These are phyloP conservation scores for Camellia oleifera DNA, from an alignment of 179 eudicot species.

Conservation along the genomic window DNA sequence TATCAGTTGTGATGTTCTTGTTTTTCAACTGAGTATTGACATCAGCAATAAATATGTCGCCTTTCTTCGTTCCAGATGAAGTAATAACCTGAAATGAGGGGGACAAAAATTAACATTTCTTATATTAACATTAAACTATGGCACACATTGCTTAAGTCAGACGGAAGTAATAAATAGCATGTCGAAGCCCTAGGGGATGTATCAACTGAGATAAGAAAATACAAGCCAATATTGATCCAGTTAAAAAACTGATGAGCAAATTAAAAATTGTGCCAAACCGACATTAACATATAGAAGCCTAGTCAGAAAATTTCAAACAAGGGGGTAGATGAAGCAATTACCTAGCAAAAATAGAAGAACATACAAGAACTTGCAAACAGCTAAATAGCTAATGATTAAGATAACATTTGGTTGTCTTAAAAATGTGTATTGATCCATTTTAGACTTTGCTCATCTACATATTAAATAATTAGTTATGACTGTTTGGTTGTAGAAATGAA, in stretches of 20 bases:
- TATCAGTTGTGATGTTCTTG: constrained; percentile 63
- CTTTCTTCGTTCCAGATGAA: constrained; percentile 62
- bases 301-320: too few relatives aligned
- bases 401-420: neutral
- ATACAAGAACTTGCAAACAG: neutral
- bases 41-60: constrained; percentile 59
- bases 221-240: neutral
- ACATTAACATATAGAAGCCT: neutral
- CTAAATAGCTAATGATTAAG: neutral
- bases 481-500: too few relatives aligned
- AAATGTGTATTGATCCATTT: neutral
- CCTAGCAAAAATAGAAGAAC: neutral
- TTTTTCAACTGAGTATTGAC: constrained; percentile 59
- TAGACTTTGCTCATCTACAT: neutral
- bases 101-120: neutral
- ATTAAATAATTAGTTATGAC: too few relatives aligned
- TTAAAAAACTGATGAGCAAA: neutral
- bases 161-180: neutral
- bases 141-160: neutral
- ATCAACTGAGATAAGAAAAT: constrained; percentile 3
- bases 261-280: neutral
- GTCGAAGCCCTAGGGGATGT: neutral
- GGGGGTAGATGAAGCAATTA: too few relatives aligned
- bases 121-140: neutral
- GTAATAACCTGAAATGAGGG: constrained; percentile 49